Evolutionary conservation across 441 rosid species (phyloP), one percentile per base, ranked within the genome.

Genomic region (Bocquillonia castaneifolia): DNA sequence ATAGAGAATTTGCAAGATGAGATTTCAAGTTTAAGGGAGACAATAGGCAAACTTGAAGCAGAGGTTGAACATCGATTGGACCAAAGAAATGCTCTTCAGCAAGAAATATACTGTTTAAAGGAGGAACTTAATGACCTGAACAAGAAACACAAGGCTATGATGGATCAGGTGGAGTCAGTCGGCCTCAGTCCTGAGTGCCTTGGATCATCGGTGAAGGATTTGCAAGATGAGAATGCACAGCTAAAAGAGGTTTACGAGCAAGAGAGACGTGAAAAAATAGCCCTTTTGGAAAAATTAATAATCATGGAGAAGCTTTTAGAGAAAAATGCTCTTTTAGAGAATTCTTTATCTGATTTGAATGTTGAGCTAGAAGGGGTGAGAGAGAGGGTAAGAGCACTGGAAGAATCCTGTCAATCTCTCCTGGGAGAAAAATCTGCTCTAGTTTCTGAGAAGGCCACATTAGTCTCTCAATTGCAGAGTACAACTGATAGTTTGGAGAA

Each of bases 51-150:
- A 76, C 98, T 94, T 77, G 99, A 92, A 80, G 81, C 84, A 10
- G 98, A 94, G 72, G 88, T 92, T 67, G 91, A 84, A 72, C 85
- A 87, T 71, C 85, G 92, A 71, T 86, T 86, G 76, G 89, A 88
- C 70, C 87, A 90, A 72, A 85, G 98, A 77, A 92, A 86, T 80
- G 92, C 96, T 74, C 88, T 90, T 75, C 98, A 92, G 85, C 98
- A 94, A 78, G 99, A 92, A 81, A 88, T 90, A 74, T 88, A 88
- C 77, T 87, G 97, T 82, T 85, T 94, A 75, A 87, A 88, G 79
- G 94, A 94, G 85, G 99, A 94, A 69, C 70, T 92, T 66, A 82
- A 88, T 80, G 88, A 78, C 59, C 80, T 86, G 23, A 90, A 80
- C 73, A 85, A 81, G 84, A 86, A 80, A 73, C 81, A 88, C 64